Conservation (phyloP, 148 eudicot species). For the Mesembryanthemum crystallinum region DNA sequence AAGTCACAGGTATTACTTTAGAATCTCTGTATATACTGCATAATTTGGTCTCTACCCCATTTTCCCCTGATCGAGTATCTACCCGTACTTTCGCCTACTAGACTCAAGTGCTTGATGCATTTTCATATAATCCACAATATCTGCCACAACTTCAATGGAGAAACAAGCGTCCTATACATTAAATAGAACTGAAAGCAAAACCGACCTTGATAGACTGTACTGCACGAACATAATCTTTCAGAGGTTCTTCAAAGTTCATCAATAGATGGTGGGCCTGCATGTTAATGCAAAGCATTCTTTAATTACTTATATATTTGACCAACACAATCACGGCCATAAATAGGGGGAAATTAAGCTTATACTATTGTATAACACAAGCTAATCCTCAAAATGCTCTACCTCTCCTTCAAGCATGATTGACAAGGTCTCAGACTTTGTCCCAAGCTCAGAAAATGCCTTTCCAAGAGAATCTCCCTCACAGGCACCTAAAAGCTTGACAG, state of each 20-base stretch:
- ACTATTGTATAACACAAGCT: background rate
- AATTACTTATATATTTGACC: conserved; percentile 2
- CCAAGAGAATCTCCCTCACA: conserved; percentile 87
- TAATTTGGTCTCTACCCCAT: background rate
- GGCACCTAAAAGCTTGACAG: conserved; percentile 79
- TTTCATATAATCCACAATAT: background rate
- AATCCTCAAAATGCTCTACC: conserved; percentile 35
- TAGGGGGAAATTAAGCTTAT: conserved; percentile 9
- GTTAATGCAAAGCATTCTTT: background rate
- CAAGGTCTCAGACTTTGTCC: conserved; percentile 71
- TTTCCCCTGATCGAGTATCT: too few relatives aligned
- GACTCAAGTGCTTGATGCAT: background rate
- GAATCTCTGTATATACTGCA: background rate
- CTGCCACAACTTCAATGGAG: background rate
- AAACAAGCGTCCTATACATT: background rate
- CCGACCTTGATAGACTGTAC: conserved; percentile 94
- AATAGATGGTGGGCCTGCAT: conserved; percentile 79
- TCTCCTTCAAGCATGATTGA: conserved; percentile 77
- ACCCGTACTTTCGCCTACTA: background rate
- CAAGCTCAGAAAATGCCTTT: conserved; percentile 83
- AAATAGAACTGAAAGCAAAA: conserved; percentile 14
- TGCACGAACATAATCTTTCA: conserved; percentile 93
- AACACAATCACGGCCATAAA: background rate
- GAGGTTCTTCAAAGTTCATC: conserved; percentile 96
- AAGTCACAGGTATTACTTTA: too few relatives aligned